Base-by-base conservation (phyloP, 1,139 yeast genomes). In the Meyerozyma athensensis region DNA sequence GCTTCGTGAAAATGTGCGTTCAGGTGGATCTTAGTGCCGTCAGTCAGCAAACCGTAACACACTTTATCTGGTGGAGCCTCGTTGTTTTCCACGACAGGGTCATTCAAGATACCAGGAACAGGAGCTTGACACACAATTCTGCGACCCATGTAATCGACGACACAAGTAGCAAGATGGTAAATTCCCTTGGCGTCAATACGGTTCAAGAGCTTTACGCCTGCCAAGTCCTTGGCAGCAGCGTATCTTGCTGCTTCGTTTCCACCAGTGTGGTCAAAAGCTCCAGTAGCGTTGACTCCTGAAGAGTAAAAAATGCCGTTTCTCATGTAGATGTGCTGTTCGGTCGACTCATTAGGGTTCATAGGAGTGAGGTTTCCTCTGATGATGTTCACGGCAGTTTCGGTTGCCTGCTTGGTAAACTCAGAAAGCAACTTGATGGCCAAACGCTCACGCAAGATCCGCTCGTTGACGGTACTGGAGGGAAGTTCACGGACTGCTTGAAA, bases 101-200 rank as follows among this genome's bases (percentile, higher is more conserved):
- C 74, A 40, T 76, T 72, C 63, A 90, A 84, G 43, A 90, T 78
- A 43, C 98, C 98, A n/a, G 98, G 98, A 36, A 92, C 95, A 18
- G 97, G 96, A 12, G 96, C 86, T 66, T 92, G 98, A 57, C 95
- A 89, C 32, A 90, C 74, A 31, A 90, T 69, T 59, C 97, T 77
- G 52, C 79, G 82, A 44, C 98, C 98, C 59, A 85, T 79, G 62
- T 77, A 90, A 59, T 92, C 97, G 40, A 92, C 87, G 43, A 90
- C 74, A 34, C 90, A 74, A 6, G 97, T 86, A 48, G 86, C 78
- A 44, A 90, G 68, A 39, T 83, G 81, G 51, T 79, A 77, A 36
- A 89, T 67, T 32, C 83, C 87, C 13, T 65, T 65, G 26, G 79
- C 56, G 51, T 86, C 90, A 36, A 83, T 62, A 48, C 79, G 69